Percentiles rank a stretch among this genome's conserved stretches.
Evolutionary conservation across 2,329 filamentous ascomycete genomes (phyloP).

Genomic region (Fusarium nelsonii): DNA sequence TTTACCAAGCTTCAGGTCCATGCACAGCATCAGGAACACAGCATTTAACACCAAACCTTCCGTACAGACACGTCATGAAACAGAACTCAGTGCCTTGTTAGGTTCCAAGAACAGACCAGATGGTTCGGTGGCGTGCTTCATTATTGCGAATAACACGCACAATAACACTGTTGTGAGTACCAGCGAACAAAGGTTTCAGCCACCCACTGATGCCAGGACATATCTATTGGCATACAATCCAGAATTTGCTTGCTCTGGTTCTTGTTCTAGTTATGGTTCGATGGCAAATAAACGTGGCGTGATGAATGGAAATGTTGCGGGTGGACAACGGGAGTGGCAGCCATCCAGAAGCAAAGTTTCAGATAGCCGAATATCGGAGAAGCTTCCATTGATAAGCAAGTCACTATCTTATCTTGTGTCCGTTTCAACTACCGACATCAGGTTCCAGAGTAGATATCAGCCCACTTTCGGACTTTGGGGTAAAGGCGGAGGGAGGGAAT

Average conservation of each 20-base stretch:
- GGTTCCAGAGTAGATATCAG: slow-evolving; percentile 14
- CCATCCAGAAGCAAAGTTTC: neutral
- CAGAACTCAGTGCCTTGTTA: neutral
- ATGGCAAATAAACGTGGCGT: slow-evolving; percentile 2
- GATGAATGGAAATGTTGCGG: neutral
- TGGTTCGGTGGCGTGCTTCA: no score
- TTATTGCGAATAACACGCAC: neutral
- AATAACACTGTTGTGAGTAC: neutral
- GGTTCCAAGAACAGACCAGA: neutral
- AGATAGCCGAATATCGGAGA: neutral
- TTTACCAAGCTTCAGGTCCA: neutral
- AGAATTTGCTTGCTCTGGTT: neutral
- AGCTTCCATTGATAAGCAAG: neutral
- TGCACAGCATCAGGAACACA: neutral
- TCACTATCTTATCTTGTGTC: neutral
- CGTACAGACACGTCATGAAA: neutral
- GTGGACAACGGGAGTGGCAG: neutral
- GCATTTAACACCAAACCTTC: neutral
- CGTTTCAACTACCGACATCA: slow-evolving; percentile 20
- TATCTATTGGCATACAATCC: neutral
- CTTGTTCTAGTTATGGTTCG: neutral
- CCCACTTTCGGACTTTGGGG: slow-evolving; percentile 32
- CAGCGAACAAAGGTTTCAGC: neutral
- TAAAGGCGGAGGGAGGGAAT: slow-evolving; percentile 10
- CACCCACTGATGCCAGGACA: neutral